Percentiles rank a stretch among this genome's conserved stretches.
Evolutionary conservation across 768 basidiomycete genomes (phyloP).

Genomic region (Gyrodon lividus): DNA sequence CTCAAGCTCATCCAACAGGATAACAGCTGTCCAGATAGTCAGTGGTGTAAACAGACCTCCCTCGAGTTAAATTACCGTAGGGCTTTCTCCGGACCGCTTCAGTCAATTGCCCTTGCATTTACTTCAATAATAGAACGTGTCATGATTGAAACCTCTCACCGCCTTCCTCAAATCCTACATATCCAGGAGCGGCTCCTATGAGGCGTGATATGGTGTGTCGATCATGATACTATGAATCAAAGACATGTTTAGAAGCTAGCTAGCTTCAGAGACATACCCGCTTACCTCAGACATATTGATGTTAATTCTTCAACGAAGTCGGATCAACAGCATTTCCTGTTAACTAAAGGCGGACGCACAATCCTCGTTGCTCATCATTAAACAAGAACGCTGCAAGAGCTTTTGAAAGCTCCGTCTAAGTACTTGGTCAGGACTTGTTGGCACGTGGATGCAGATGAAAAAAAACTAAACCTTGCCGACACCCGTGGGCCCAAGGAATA

Average conservation of each 20-base stretch:
- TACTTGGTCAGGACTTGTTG: constrained; percentile 1
- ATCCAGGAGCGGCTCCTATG: constrained; percentile 92
- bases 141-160: constrained; percentile 41
- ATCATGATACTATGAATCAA: constrained; percentile 69
- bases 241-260: not conserved
- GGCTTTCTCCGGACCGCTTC: constrained; percentile 64
- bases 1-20: constrained; percentile 66
- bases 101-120: constrained; percentile 50
- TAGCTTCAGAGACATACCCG: not conserved
- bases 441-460: not conserved
- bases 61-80: constrained; percentile 38
- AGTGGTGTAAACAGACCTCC: not conserved
- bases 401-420: constrained; percentile 81
- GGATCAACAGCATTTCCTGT: not conserved
- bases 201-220: constrained; percentile 88
- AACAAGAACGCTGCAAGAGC: constrained; percentile 86
- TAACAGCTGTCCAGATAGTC: constrained; percentile 42
- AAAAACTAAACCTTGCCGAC: constrained; percentile 79
- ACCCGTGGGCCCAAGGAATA: constrained; percentile 88
- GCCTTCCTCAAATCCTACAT: constrained; percentile 73
- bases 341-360: constrained; percentile 49
- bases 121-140: not conserved
- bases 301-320: constrained; percentile 56
- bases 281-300: constrained; percentile 90
- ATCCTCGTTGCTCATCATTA: constrained; percentile 80